Percentiles rank a stretch among this genome's conserved stretches.
Evolutionary conservation across 192 early-diverging fungal genomes (phyloP).

Genomic region (Podila clonocystis): DNA sequence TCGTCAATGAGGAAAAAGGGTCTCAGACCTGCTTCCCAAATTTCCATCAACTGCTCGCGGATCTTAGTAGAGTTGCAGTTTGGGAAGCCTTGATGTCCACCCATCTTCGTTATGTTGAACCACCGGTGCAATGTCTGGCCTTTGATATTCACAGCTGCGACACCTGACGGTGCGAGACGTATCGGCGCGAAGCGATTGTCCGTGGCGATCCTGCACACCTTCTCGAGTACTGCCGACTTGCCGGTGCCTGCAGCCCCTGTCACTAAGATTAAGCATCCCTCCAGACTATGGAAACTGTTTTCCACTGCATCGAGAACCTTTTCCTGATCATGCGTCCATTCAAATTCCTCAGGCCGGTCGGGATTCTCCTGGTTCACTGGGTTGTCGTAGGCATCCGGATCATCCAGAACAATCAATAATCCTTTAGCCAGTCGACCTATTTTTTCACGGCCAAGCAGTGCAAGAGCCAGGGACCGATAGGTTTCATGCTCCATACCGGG

Average conservation of each 20-base stretch:
- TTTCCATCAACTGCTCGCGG: slow-evolving; percentile 13
- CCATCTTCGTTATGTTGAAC: slow-evolving; percentile 9
- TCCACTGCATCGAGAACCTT: slow-evolving; percentile 6
- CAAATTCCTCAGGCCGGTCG: not conserved
- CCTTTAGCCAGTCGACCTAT: slow-evolving; percentile 11
- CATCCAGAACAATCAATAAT: slow-evolving; percentile 11
- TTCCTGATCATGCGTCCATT: slow-evolving; percentile 19
- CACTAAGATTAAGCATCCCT: slow-evolving; percentile 16
- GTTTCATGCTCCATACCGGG: slow-evolving; percentile 5
- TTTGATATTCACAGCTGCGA: slow-evolving; percentile 28
- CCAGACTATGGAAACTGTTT: not conserved
- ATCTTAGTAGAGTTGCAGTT: slow-evolving; percentile 9
- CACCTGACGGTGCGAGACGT: slow-evolving; percentile 6
- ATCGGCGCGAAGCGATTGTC: slow-evolving; percentile 6
- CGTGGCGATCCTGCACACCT: not conserved
- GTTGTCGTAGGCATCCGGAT: not conserved
- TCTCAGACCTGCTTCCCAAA: not conserved
- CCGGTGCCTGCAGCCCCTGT: slow-evolving; percentile 29
- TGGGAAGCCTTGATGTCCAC: slow-evolving; percentile 9
- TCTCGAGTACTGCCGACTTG: slow-evolving; percentile 11
- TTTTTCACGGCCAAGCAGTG: slow-evolving; percentile 5
- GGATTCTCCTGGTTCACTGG: not conserved
- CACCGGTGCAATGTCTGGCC: slow-evolving; percentile 22
- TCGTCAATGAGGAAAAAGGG: slow-evolving; percentile 20
- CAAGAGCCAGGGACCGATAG: slow-evolving; percentile 14